Evolutionary conservation across 2,329 filamentous ascomycete genomes (phyloP), one percentile per base, ranked within the genome.

Genomic region (Chrysosporium queenslandicum): DNA sequence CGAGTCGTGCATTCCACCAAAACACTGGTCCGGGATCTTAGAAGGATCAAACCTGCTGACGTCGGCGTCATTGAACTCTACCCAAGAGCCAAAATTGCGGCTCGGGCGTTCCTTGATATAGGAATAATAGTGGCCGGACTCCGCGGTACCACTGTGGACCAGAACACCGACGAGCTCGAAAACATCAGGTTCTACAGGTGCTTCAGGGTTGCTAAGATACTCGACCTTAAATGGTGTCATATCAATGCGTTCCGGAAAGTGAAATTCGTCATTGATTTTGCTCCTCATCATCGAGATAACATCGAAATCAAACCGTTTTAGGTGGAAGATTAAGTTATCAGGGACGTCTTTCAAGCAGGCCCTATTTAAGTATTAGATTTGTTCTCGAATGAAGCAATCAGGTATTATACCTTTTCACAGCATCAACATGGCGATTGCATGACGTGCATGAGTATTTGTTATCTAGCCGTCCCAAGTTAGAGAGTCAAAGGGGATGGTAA

Each of bases 361-460:
- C 61, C 87, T 86, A 53, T 23, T n/a, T 56, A 20, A 18, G 6
- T 34, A 34, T 65, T 45, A 65, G 56, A 21, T 50, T 45, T 23
- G 34, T 30, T 18, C 32, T 21, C 12, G 9, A 8, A 42, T 49
- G 40, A 18, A n/a, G n/a, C n/a, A n/a, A n/a, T n/a, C n/a, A n/a
- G n/a, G n/a, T n/a, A n/a, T n/a, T 60, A 60, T 68, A 83, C 81
- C 85, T 80, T 68, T 95, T 96, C 58, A 97, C 87, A 18, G 92
- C 92, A 68, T 96, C 86, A 14, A 98, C 92, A 61, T 92, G 86
- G 9, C 81, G 80, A 56, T 88, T 86, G 65, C 92, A 98, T 3
- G 81, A 85, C 27, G 89, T 90, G 70, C 92, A 98, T 58, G 94
- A 94, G 74, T 97, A 98, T 71, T 95, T 96, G 73, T 98, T 97